Base-by-base conservation (phyloP, 2,329 filamentous ascomycete genomes). In the Xylariaceae sp. region DNA sequence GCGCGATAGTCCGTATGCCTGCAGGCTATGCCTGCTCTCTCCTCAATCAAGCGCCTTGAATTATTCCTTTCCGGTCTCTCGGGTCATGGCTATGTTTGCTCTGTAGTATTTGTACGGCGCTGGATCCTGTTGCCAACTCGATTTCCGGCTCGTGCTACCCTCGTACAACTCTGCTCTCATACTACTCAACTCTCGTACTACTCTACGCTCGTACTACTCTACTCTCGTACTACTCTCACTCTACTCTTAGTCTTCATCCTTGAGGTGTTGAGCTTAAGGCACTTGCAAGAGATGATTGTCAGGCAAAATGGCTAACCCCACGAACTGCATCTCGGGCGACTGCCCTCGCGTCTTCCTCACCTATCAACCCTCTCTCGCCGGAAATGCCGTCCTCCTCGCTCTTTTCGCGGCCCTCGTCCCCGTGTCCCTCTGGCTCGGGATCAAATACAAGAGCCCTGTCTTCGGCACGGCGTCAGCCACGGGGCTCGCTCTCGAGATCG, bases 401-500 rank as follows among this genome's bases (percentile, higher is more conserved):
- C 40, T 56, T 7, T 69, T 67, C 44, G 57, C 52, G 7, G 31
- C 60, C 22, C 51, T 68, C 19, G 48, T 64, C n/a, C 58, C 64
- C 8, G 37, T 57, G 25, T 46, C 56, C 16, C 37, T 63, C 8
- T 57, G 57, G 29, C 40, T 63, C 14, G 67, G 64, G 12, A 42
- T 60, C 25, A 60, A 55, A 19, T 63, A 58, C 33, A 55, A 45
- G 29, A 67, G 62, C 18, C 53, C 55, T 0, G 34, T 61, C 4
- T 70, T 70, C 50, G 55, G 65, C 2, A 50, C 54, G 2, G 47
- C 55, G 3, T 42, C 72, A 33, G 50, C 59, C 3, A 52, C 53
- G 0, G 68, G 67, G 2, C 50, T 70, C 11, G 38, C 60, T 5
- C 39, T 70, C 6, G 65, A 70, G 38, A 50, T 65, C 6, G 23